A percentile compares a stretch with the other conserved stretches of the same genome.
These are phyloP conservation scores for Ceratocystis harringtonii DNA, from an alignment of 2,329 filamentous ascomycete genomes.

Conservation along the genomic window DNA sequence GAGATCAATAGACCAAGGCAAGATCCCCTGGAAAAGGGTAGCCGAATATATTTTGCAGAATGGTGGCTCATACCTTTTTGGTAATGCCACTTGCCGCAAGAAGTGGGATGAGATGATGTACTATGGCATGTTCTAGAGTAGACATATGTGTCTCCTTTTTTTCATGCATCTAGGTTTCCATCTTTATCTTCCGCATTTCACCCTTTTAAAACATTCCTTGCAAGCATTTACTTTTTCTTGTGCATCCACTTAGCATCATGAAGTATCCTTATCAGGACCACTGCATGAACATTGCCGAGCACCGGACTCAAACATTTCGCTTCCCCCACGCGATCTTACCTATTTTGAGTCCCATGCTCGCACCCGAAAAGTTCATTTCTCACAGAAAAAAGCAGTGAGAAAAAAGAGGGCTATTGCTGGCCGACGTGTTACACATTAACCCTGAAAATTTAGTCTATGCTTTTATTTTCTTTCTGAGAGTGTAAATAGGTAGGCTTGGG, in stretches of 20 bases:
- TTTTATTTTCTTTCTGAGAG: neutral
- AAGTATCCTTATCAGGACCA: neutral
- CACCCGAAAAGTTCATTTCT: neutral
- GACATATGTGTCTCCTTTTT: neutral
- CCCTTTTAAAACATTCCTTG: neutral
- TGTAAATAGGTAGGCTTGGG: neutral
- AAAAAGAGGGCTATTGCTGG: neutral
- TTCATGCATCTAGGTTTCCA: neutral
- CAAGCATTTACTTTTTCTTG: neutral
- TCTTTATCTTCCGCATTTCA: neutral
- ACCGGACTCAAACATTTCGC: neutral
- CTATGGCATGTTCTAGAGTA: neutral
- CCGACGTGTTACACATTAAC: neutral
- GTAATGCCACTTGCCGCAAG: slow-evolving; percentile 42
- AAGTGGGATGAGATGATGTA: slow-evolving; percentile 37
- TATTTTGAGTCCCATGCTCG: no score
- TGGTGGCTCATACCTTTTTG: slow-evolving; percentile 44
- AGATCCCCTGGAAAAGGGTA: slow-evolving; percentile 42
- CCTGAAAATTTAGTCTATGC: neutral
- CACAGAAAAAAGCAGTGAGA: neutral
- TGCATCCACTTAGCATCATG: neutral
- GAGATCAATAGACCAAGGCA: slow-evolving; percentile 23
- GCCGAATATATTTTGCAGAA: slow-evolving; percentile 36
- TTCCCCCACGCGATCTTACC: neutral
- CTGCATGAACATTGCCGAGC: neutral